phyloP scores from a whole-genome alignment of 2,329 filamentous ascomycete species.

The Diaporthe sp. region DNA sequence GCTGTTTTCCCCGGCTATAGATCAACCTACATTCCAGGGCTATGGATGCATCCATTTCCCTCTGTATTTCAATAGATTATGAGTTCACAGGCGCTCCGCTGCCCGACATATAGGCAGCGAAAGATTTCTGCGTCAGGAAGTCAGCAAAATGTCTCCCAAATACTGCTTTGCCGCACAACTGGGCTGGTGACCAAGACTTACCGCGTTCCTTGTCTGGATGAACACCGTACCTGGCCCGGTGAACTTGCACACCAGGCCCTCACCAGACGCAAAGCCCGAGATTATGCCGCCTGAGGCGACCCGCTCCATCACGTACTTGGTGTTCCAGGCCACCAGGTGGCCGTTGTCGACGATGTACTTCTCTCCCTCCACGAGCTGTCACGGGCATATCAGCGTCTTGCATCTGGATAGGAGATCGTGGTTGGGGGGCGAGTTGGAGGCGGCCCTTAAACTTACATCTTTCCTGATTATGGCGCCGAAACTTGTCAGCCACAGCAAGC shows the following conservation, averaged over 20 bases:
- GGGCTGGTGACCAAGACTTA: slow-evolving; percentile 54
- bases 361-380: slow-evolving; percentile 75
- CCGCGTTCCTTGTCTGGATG: slow-evolving; percentile 90
- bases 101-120: slow-evolving; percentile 41
- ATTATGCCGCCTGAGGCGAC: slow-evolving; percentile 93
- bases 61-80: neutral
- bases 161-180: neutral
- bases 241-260: slow-evolving; percentile 96
- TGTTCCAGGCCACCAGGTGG: slow-evolving; percentile 96
- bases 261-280: slow-evolving; percentile 84
- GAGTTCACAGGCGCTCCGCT: slow-evolving; percentile 32
- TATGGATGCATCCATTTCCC: neutral
- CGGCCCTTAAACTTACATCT: slow-evolving; percentile 73
- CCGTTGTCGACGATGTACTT: slow-evolving; percentile 95
- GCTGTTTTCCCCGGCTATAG: neutral
- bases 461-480: slow-evolving; percentile 97
- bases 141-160: neutral
- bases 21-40: neutral
- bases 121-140: slow-evolving; percentile 38
- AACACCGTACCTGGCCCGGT: slow-evolving; percentile 92
- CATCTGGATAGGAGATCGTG: neutral
- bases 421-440: neutral
- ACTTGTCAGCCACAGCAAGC: slow-evolving; percentile 90
- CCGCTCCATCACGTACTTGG: slow-evolving; percentile 91
- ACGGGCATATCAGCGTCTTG: neutral